Conservation (phyloP, 1,284 basidiomycete genomes). For the Irpex rosettiformis region DNA sequence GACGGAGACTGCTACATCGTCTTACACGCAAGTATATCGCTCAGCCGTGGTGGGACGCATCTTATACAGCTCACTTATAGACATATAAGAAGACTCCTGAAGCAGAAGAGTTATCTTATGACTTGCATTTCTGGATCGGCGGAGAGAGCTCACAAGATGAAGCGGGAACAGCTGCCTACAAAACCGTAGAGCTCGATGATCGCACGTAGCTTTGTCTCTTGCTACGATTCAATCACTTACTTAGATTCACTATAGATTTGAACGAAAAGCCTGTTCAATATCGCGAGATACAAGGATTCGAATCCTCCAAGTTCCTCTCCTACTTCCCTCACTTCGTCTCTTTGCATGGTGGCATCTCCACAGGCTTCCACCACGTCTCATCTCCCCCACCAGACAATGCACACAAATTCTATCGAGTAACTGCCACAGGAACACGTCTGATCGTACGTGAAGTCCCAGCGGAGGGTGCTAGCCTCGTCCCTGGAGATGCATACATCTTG, state of each 20-base stretch:
- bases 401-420: conserved; percentile 47
- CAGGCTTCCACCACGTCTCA: conserved; percentile 59
- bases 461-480: conserved; percentile 41
- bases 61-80: conserved; percentile 30
- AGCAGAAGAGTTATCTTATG: conserved; percentile 44
- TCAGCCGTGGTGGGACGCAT: not conserved
- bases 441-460: conserved; percentile 47
- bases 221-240: not conserved
- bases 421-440: conserved; percentile 29
- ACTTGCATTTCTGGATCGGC: conserved; percentile 68
- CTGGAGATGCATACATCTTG: conserved; percentile 55
- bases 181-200: conserved; percentile 67
- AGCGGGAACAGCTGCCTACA: conserved; percentile 63
- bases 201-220: conserved; percentile 35
- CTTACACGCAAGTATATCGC: conserved; percentile 42
- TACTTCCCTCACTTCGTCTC: conserved; percentile 54
- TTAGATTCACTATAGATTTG: conserved; percentile 34
- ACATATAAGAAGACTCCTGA: conserved; percentile 52
- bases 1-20: conserved; percentile 66
- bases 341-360: conserved; percentile 53
- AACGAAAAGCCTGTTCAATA: conserved; percentile 55
- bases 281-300: conserved; percentile 56
- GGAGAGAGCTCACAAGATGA: conserved; percentile 58
- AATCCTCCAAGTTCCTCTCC: conserved; percentile 55
- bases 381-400: conserved; percentile 40